phyloP scores from a whole-genome alignment of 2,329 filamentous ascomycete genomes.

The Aspergillus neoniger region DNA sequence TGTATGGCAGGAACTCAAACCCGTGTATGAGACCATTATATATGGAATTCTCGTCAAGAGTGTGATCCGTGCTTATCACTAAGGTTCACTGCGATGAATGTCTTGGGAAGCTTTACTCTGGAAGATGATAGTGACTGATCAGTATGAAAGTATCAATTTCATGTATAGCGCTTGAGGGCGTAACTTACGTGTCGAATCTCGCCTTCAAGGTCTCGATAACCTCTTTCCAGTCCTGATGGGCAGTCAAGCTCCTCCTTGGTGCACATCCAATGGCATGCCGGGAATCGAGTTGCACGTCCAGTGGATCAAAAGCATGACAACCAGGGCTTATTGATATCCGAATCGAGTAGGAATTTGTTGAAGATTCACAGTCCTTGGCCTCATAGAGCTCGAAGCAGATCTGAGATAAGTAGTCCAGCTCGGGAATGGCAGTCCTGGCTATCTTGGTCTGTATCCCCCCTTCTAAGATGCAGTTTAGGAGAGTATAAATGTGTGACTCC shows the following conservation, averaged over 20 bases:
- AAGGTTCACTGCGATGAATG: slow-evolving; percentile 54
- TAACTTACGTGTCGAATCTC: slow-evolving; percentile 86
- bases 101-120: slow-evolving; percentile 54
- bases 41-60: neutral
- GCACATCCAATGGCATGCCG: slow-evolving; percentile 95
- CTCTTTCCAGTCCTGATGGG: slow-evolving; percentile 92
- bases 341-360: slow-evolving; percentile 90
- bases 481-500: slow-evolving; percentile 96
- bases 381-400: slow-evolving; percentile 99
- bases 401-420: slow-evolving; percentile 95
- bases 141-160: slow-evolving; percentile 9
- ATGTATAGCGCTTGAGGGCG: slow-evolving; percentile 20
- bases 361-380: slow-evolving; percentile 76
- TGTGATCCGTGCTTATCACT: slow-evolving; percentile 50
- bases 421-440: slow-evolving; percentile 88
- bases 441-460: slow-evolving; percentile 98
- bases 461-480: slow-evolving; percentile 96
- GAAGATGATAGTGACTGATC: neutral
- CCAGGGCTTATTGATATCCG: slow-evolving; percentile 94
- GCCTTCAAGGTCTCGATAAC: slow-evolving; percentile 94
- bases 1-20: neutral
- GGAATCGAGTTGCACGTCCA: slow-evolving; percentile 94
- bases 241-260: slow-evolving; percentile 82
- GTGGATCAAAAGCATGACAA: slow-evolving; percentile 92
- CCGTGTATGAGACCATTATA: neutral